A percentile compares a stretch with the other conserved stretches of the same genome.
Conservation (phyloP, 768 basidiomycete species). For the Agrocybe praecox region DNA sequence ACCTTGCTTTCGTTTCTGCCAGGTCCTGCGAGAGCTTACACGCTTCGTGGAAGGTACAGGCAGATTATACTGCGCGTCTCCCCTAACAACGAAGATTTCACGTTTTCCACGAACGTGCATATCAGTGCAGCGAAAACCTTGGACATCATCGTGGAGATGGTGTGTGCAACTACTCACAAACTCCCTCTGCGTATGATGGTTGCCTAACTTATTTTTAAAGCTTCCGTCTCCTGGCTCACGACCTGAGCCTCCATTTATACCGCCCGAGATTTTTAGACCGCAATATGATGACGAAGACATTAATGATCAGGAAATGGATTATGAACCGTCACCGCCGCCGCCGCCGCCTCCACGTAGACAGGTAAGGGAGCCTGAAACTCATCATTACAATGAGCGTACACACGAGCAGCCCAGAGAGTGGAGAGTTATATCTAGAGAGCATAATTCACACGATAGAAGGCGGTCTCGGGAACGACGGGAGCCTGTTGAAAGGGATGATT, state of each 20-base stretch:
- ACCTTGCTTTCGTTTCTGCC: neutral
- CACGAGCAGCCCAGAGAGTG: too few species aligned
- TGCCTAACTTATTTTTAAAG: slow-evolving; percentile 18
- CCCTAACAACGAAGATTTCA: slow-evolving; percentile 51
- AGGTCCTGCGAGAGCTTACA: slow-evolving; percentile 74
- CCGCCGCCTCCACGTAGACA: neutral
- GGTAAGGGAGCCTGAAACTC: neutral
- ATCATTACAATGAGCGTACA: neutral
- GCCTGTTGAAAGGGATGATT: neutral
- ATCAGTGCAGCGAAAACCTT: slow-evolving; percentile 57
- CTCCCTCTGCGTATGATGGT: too few species aligned
- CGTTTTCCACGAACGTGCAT: slow-evolving; percentile 56
- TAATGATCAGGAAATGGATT: slow-evolving; percentile 12
- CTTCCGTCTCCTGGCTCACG: slow-evolving; percentile 33
- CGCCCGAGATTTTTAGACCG: slow-evolving; percentile 18
- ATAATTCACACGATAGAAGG: neutral
- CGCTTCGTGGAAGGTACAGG: slow-evolving; percentile 66
- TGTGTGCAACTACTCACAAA: slow-evolving; percentile 20
- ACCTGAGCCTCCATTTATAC: slow-evolving; percentile 34
- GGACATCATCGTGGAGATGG: slow-evolving; percentile 60
- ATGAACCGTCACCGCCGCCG: slow-evolving; percentile 3
- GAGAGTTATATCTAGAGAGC: too few species aligned
- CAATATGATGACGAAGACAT: slow-evolving; percentile 6
- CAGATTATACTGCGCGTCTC: slow-evolving; percentile 70
- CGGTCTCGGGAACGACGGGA: neutral